These are phyloP conservation scores for Candida ipomoeae DNA, from an alignment of 805 yeast genomes.

Conservation along the genomic window DNA sequence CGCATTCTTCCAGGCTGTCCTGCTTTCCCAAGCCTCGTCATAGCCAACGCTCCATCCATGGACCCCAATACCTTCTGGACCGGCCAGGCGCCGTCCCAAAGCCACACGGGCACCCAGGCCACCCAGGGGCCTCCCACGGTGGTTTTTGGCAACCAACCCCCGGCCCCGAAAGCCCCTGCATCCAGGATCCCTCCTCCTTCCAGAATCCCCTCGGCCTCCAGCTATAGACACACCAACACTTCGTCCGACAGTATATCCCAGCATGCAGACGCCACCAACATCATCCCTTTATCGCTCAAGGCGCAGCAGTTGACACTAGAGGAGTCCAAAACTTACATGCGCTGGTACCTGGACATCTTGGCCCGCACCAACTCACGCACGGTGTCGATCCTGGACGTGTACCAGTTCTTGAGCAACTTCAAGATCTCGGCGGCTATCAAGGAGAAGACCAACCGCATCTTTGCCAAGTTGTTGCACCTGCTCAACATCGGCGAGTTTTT, in stretches of 20 bases:
- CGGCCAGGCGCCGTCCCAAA: constrained; percentile 2
- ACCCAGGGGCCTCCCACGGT: not conserved
- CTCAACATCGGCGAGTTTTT: constrained; percentile 88
- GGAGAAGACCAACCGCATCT: constrained; percentile 48
- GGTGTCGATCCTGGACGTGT: constrained; percentile 72
- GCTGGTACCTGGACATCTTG: constrained; percentile 89
- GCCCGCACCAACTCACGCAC: constrained; percentile 64
- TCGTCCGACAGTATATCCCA: constrained; percentile 16
- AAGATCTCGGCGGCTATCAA: constrained; percentile 51
- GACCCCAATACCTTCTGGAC: constrained; percentile 1
- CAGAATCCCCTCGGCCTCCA: not conserved
- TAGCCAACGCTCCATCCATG: not conserved
- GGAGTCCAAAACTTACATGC: constrained; percentile 78
- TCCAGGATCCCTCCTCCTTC: constrained; percentile 13
- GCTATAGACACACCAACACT: constrained; percentile 6
- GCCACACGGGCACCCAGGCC: not conserved
- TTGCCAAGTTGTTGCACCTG: constrained; percentile 47
- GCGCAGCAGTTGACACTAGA: constrained; percentile 66
- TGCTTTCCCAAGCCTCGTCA: not conserved
- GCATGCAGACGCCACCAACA: constrained; percentile 29
- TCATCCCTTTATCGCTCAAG: constrained; percentile 61
- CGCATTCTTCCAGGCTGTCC: not conserved
- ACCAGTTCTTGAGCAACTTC: constrained; percentile 74
- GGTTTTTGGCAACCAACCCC: not conserved
- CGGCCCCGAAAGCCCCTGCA: not conserved